A percentile compares a stretch with the other conserved stretches of the same genome.
phyloP scores from a whole-genome alignment of 768 basidiomycete genomes.

The Coprinopsis cinerea region DNA sequence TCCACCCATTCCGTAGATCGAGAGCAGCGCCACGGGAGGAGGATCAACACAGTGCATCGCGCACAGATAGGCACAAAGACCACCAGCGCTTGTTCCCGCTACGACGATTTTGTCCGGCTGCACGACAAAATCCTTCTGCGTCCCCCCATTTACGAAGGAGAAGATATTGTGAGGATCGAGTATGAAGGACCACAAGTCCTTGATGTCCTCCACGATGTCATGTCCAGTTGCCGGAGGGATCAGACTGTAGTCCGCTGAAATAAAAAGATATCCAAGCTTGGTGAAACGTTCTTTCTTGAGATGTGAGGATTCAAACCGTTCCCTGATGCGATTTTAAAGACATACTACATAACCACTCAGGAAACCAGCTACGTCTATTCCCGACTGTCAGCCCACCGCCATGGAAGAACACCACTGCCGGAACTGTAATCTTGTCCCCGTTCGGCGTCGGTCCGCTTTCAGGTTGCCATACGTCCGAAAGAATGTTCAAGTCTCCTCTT shows the following conservation, averaged over 20 bases:
- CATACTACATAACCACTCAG: slow-evolving; percentile 56
- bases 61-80: slow-evolving; percentile 57
- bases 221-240: slow-evolving; percentile 49
- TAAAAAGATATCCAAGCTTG: slow-evolving; percentile 46
- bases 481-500: not conserved
- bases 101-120: slow-evolving; percentile 36
- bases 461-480: not conserved
- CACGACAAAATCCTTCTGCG: slow-evolving; percentile 26
- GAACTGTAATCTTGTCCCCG: slow-evolving; percentile 13
- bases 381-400: slow-evolving; percentile 60
- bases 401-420: slow-evolving; percentile 40
- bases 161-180: slow-evolving; percentile 9
- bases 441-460: not conserved
- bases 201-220: slow-evolving; percentile 52
- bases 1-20: slow-evolving; percentile 62
- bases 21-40: slow-evolving; percentile 48
- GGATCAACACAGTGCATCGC: slow-evolving; percentile 44
- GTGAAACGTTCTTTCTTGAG: slow-evolving; percentile 36
- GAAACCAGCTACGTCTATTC: slow-evolving; percentile 56
- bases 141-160: slow-evolving; percentile 3
- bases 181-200: slow-evolving; percentile 49
- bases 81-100: slow-evolving; percentile 56
- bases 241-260: slow-evolving; percentile 61
- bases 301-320: not conserved
- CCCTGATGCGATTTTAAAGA: slow-evolving; percentile 5